These are phyloP conservation scores for Lagenidium sp. DNA, from an alignment of 352 stramenopile genomes.

Conservation along the genomic window DNA sequence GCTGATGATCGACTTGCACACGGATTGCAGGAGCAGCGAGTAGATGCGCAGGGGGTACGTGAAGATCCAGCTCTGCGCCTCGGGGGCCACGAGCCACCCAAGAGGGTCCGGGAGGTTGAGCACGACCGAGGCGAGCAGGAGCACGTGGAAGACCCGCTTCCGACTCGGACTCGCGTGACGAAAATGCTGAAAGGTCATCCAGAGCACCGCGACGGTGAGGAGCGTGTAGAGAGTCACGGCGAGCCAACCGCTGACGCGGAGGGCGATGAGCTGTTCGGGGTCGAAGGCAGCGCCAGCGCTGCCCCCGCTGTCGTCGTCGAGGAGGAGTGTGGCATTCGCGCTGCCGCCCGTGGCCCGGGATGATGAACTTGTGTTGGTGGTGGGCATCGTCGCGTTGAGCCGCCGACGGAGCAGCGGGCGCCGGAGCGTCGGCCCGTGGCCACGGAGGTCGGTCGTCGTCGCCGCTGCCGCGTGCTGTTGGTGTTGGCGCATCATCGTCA, in stretches of 20 bases:
- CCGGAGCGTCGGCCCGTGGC: no score
- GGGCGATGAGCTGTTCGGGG: constrained; percentile 26
- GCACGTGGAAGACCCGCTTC: constrained; percentile 70
- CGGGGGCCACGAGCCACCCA: constrained; percentile 47
- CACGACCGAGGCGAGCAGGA: constrained; percentile 50
- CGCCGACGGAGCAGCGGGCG: no score
- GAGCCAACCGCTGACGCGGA: constrained; percentile 52
- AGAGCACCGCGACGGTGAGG: constrained; percentile 48
- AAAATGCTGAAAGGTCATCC: constrained; percentile 55
- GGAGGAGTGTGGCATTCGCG: background rate
- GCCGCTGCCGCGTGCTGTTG: no score
- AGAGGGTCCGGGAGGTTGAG: constrained; percentile 59
- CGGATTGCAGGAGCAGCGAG: constrained; percentile 54
- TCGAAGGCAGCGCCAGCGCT: constrained; percentile 11
- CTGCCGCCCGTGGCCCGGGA: no score
- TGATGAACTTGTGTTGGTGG: no score
- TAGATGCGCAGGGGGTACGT: constrained; percentile 63
- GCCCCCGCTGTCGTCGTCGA: background rate
- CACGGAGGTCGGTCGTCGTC: no score
- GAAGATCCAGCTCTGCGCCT: constrained; percentile 48
- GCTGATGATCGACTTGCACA: constrained; percentile 77
- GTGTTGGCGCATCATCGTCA: background rate
- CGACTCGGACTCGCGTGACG: constrained; percentile 28
- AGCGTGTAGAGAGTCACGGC: constrained; percentile 49
- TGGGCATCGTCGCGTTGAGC: no score